Percentiles rank a stretch among this genome's conserved stretches.
Evolutionary conservation across 1,284 basidiomycete species (phyloP).

Genomic region (Puccinia polysora): DNA sequence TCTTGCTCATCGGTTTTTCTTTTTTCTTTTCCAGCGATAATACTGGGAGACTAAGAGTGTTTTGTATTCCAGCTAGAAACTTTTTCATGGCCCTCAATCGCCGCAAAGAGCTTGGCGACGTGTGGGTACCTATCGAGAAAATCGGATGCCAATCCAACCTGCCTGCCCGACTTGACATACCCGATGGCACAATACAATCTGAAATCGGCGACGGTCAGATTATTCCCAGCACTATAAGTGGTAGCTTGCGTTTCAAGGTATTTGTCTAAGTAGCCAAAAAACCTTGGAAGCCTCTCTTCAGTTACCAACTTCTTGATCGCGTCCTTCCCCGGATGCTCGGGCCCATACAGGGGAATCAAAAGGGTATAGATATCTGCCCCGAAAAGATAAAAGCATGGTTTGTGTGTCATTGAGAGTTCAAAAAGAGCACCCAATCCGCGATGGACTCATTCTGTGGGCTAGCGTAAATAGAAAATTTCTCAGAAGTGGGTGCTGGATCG

Average conservation of each 20-base stretch:
- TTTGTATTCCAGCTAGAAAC: slow-evolving; percentile 18
- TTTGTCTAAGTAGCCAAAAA: slow-evolving; percentile 1
- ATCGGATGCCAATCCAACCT: neutral
- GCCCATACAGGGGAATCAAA: neutral
- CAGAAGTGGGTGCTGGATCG: too few species aligned
- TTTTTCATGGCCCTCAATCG: slow-evolving; percentile 12
- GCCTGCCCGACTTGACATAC: neutral
- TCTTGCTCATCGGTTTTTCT: too few species aligned
- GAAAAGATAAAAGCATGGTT: neutral
- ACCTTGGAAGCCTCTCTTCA: neutral
- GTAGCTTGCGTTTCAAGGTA: neutral
- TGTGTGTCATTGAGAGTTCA: neutral
- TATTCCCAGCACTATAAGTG: slow-evolving; percentile 11
- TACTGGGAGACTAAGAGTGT: neutral
- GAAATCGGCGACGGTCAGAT: slow-evolving; percentile 5
- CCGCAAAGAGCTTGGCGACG: neutral
- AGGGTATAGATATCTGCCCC: neutral
- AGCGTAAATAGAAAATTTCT: too few species aligned
- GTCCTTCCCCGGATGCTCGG: slow-evolving; percentile 5
- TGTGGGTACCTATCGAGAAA: slow-evolving; percentile 14
- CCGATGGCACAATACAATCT: neutral
- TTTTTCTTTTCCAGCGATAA: too few species aligned
- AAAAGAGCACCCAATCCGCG: neutral
- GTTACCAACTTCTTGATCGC: neutral
- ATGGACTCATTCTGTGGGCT: too few species aligned